Percentiles rank a stretch among this genome's conserved stretches.
Conservation (phyloP, 371 early-diverging fungal species). For the Batrachochytrium dendrobatidis region DNA sequence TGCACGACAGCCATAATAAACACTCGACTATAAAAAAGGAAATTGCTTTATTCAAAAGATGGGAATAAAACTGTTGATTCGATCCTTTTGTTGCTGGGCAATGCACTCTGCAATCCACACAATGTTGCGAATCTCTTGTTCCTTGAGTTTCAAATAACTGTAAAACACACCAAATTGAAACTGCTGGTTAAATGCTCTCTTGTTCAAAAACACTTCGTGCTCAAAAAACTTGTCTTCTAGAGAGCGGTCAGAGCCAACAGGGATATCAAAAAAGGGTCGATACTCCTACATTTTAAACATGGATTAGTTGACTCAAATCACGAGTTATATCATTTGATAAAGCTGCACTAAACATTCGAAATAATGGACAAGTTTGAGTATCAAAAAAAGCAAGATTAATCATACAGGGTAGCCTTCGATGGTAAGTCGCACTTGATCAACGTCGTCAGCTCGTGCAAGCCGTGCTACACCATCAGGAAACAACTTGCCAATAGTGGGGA, state of each 20-base stretch:
- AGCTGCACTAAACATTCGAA: not conserved
- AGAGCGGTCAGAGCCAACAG: constrained; percentile 41
- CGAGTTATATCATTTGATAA: constrained; percentile 1
- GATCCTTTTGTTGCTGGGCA: constrained; percentile 91
- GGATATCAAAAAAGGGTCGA: constrained; percentile 45
- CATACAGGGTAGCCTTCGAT: constrained; percentile 74
- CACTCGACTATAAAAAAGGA: too few relatives aligned
- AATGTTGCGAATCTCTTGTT: constrained; percentile 98
- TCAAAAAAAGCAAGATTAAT: not conserved
- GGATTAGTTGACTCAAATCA: not conserved
- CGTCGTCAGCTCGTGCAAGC: constrained; percentile 85
- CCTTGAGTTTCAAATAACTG: constrained; percentile 94
- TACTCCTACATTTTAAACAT: constrained; percentile 60
- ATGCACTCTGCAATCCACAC: constrained; percentile 99
- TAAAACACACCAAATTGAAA: constrained; percentile 97
- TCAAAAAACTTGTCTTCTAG: constrained; percentile 95
- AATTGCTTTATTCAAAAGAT: too few relatives aligned
- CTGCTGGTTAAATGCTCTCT: constrained; percentile 89
- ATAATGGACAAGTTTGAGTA: not conserved
- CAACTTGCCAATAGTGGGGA: constrained; percentile 83
- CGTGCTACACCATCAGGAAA: constrained; percentile 84
- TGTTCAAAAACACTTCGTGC: constrained; percentile 88
- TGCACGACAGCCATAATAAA: too few relatives aligned
- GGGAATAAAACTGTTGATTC: constrained; percentile 86
- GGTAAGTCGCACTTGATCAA: constrained; percentile 82